Conservation (phyloP, 768 basidiomycete genomes). For the Tephrocybe rancida region DNA sequence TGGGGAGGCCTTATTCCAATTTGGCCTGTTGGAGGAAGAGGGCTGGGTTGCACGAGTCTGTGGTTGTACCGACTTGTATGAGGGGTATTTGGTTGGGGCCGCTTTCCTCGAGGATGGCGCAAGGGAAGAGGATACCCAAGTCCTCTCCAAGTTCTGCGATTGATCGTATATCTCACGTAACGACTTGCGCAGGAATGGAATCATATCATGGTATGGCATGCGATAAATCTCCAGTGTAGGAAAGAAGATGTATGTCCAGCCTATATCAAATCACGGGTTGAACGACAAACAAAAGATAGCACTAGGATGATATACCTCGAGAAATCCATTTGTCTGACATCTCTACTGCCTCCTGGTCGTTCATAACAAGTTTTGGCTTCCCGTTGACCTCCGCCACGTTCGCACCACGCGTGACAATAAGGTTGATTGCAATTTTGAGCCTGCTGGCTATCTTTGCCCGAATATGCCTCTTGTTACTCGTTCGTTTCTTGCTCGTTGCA, state of each 20-base stretch:
- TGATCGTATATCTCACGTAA: slow-evolving; percentile 21
- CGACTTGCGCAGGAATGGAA: slow-evolving; percentile 35
- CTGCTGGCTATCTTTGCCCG: slow-evolving; percentile 32
- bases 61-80: not conserved
- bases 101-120: not conserved
- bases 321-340: slow-evolving; percentile 30
- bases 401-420: slow-evolving; percentile 45
- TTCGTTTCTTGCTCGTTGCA: slow-evolving; percentile 35
- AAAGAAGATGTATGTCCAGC: slow-evolving; percentile 52
- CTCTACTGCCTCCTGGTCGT: slow-evolving; percentile 22
- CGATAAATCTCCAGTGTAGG: slow-evolving; percentile 40
- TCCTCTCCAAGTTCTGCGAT: slow-evolving; percentile 23
- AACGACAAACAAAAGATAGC: not conserved
- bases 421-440: slow-evolving; percentile 39
- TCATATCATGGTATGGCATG: slow-evolving; percentile 45
- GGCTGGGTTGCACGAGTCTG: not conserved
- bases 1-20: not conserved
- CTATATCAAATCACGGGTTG: slow-evolving; percentile 25
- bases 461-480: slow-evolving; percentile 31
- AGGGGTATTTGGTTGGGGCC: not conserved
- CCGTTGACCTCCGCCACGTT: slow-evolving; percentile 22
- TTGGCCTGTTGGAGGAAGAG: not conserved
- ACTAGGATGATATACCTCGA: slow-evolving; percentile 27
- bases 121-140: slow-evolving; percentile 5
- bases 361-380: slow-evolving; percentile 19